Conservation (phyloP, 1,284 basidiomycete genomes). For the Anthracocystis walkeri region DNA sequence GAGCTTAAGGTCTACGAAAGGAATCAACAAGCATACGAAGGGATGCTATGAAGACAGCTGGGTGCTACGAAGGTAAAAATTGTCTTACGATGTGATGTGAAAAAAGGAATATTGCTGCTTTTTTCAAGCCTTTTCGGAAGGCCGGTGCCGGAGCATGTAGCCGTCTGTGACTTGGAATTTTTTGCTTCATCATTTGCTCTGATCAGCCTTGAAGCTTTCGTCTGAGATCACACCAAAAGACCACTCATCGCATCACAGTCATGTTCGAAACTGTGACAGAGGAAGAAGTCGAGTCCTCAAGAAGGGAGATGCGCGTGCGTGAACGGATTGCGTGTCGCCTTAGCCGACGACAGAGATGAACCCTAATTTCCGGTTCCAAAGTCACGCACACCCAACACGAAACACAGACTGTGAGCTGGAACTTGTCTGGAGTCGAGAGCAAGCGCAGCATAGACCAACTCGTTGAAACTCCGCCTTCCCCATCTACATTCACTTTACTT, state of each 20-base stretch:
- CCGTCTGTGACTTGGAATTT: neutral
- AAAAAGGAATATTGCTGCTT: neutral
- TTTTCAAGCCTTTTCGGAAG: conserved; percentile 1
- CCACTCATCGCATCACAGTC: neutral
- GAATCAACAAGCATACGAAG: too few relatives aligned
- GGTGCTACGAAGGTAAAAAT: too few relatives aligned
- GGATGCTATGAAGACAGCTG: too few relatives aligned
- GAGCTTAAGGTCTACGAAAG: too few relatives aligned
- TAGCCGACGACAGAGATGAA: neutral
- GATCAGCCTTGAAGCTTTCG: neutral
- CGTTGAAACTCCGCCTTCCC: conserved; percentile 12
- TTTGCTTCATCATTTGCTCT: neutral
- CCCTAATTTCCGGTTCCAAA: neutral
- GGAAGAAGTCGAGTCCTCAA: neutral
- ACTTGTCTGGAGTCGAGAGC: neutral
- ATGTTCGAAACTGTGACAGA: too few relatives aligned
- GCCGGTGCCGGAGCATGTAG: conserved; percentile 10
- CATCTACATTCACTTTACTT: neutral
- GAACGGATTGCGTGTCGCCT: neutral
- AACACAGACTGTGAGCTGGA: conserved; percentile 2
- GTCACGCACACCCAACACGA: neutral
- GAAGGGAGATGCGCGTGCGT: neutral
- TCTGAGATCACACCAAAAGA: neutral
- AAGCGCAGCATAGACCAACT: too few relatives aligned
- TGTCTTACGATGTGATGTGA: too few relatives aligned